Evolutionary conservation across 495 filamentous ascomycete genomes (phyloP).

Genomic region (Penicillium arizonense): DNA sequence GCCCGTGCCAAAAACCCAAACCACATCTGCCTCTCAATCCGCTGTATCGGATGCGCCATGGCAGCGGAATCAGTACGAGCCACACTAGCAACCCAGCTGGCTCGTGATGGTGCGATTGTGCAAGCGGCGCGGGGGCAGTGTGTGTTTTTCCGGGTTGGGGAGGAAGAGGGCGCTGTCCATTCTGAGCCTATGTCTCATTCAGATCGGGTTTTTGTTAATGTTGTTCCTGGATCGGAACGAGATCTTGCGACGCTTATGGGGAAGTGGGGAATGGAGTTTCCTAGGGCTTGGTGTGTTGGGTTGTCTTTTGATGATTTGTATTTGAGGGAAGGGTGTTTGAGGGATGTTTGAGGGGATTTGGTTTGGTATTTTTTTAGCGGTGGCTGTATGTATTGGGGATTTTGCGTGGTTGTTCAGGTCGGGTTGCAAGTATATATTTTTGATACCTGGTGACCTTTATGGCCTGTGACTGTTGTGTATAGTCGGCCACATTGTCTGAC

Average conservation of each 20-base stretch:
- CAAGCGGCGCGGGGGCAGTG: slow-evolving; percentile 16
- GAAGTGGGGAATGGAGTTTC: slow-evolving; percentile 30
- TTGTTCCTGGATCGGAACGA: slow-evolving; percentile 20
- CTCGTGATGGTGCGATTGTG: not conserved
- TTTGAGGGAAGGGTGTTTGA: slow-evolving; percentile 3
- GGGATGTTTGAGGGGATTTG: slow-evolving; percentile 11
- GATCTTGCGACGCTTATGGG: slow-evolving; percentile 20
- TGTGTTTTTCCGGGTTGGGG: slow-evolving; percentile 27
- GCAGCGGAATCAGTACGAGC: slow-evolving; percentile 18
- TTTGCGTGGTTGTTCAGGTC: too few relatives aligned
- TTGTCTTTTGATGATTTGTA: slow-evolving; percentile 9
- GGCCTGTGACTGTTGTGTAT: too few relatives aligned
- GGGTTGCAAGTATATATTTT: too few relatives aligned
- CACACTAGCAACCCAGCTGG: slow-evolving; percentile 8
- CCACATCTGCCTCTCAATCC: slow-evolving; percentile 21
- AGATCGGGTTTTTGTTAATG: slow-evolving; percentile 26
- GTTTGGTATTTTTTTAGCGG: slow-evolving; percentile 1
- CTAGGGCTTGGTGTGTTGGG: slow-evolving; percentile 27
- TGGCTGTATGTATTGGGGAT: too few relatives aligned
- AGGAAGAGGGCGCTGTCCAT: slow-evolving; percentile 22
- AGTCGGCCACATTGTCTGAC: too few relatives aligned
- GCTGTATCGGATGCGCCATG: slow-evolving; percentile 21
- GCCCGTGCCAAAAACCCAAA: slow-evolving; percentile 8
- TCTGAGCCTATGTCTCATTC: slow-evolving; percentile 21
- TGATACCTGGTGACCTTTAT: too few relatives aligned